Evolutionary conservation across 768 basidiomycete species (phyloP).

Genomic region (Daedaleopsis sinensis): DNA sequence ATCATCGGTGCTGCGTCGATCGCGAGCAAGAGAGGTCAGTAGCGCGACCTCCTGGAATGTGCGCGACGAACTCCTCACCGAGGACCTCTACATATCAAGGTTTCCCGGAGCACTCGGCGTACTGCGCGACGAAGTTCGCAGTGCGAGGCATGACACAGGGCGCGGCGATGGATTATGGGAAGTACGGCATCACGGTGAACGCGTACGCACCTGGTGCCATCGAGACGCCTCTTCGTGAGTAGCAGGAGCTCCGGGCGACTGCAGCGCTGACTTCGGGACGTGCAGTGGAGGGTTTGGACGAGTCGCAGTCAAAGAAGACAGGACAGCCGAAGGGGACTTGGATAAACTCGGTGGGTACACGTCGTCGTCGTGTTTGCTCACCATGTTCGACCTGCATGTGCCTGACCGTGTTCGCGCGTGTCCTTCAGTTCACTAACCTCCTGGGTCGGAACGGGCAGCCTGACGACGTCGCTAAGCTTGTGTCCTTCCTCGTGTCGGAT

Average conservation of each 20-base stretch:
- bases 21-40: slow-evolving; percentile 25
- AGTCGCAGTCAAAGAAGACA: not conserved
- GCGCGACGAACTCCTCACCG: not conserved
- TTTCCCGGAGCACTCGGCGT: slow-evolving; percentile 17
- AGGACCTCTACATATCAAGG: not conserved
- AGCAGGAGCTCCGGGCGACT: not conserved
- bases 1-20: slow-evolving; percentile 39
- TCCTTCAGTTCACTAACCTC: not conserved
- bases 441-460: slow-evolving; percentile 30
- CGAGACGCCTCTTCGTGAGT: slow-evolving; percentile 26
- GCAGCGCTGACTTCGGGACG: not conserved
- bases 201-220: slow-evolving; percentile 33
- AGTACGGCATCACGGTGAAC: slow-evolving; percentile 33
- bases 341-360: not conserved
- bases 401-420: not conserved
- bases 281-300: not conserved
- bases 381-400: not conserved
- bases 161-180: slow-evolving; percentile 30
- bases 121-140: slow-evolving; percentile 34
- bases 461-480: slow-evolving; percentile 35
- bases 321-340: not conserved
- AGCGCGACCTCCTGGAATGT: not conserved
- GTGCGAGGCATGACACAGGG: slow-evolving; percentile 32
- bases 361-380: too few relatives aligned
- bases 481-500: slow-evolving; percentile 34